Evolutionary conservation across 495 filamentous ascomycete genomes (phyloP), one percentile per base, ranked within the genome.

Genomic region (Extremus antarcticus): DNA sequence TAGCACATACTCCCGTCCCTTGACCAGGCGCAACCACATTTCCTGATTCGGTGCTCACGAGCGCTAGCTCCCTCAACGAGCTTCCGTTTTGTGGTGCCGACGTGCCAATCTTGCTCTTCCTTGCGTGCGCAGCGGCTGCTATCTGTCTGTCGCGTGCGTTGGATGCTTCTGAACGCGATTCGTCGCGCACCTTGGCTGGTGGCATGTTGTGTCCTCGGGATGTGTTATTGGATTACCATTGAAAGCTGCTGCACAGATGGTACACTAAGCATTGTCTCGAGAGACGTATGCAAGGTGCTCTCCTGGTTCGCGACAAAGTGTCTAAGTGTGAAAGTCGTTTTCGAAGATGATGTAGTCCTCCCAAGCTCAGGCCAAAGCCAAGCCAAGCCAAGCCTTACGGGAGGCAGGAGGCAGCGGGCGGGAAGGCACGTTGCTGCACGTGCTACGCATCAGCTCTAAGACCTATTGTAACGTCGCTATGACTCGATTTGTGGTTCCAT

Each of bases 51-150:
- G 56, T 53, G 47, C 38, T 55, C n/a, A 53, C 60, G 43, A 65
- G 63, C 40, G 68, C 63, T 23, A 70, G 61, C 41, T 67, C 69
- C 47, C 70, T 71, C 53, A 70, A 50, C 25, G 59, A 25, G 47
- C 64, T 71, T 21, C 67, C 69, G 54, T 58, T 53, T 29, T 39
- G 50, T 19, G 51, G 51, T 43, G 43, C 54, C 24, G 52, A 41
- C 38, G 43, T 54, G 25, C 39, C 58, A 48, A 50, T 59, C 38
- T 52, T 51, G 11, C 41, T 52, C 22, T 38, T 53, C 51, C 47
- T 53, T 24, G 49, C 49, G 19, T 62, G 48, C 23, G 50, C 50
- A 2, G 58, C 45, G 2, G 53, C 51, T 3, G 52, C 51, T 22
- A 50, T 35, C 41, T 54, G 51, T 48, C 52, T 54, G 25, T 65